phyloP scores from a whole-genome alignment of 2,329 filamentous ascomycete genomes.

The Phyllosticta paracitricarpa region DNA sequence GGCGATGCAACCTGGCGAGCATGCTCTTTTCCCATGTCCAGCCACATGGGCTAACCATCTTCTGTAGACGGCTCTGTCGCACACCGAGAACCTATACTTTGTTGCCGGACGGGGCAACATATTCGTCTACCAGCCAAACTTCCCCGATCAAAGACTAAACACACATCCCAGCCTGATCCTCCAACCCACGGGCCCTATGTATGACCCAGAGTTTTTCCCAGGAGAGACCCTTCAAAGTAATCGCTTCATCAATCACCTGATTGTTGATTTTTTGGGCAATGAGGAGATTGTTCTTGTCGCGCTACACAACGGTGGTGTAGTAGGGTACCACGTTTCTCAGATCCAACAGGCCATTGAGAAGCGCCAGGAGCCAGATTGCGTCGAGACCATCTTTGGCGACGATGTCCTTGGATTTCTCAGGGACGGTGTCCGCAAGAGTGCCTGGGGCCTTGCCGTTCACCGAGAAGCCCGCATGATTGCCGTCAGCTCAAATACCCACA shows the following conservation, averaged over 20 bases:
- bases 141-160: constrained; percentile 31
- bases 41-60: not conserved
- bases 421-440: constrained; percentile 65
- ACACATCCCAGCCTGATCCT: constrained; percentile 28
- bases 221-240: not conserved
- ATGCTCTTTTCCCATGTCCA: not conserved
- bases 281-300: constrained; percentile 41
- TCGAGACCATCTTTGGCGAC: constrained; percentile 30
- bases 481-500: constrained; percentile 63
- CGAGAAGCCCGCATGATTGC: constrained; percentile 73
- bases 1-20: constrained; percentile 34
- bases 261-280: constrained; percentile 34
- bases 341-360: constrained; percentile 20
- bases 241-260: constrained; percentile 35
- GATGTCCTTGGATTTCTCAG: constrained; percentile 53
- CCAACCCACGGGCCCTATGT: constrained; percentile 25
- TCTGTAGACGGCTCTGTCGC: constrained; percentile 34
- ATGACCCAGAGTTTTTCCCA: not conserved
- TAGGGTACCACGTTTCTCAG: constrained; percentile 28
- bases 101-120: constrained; percentile 32
- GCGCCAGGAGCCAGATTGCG: constrained; percentile 1
- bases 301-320: constrained; percentile 48
- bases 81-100: constrained; percentile 39
- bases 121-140: constrained; percentile 34
- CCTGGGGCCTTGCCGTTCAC: constrained; percentile 85